Evolutionary conservation across 2,329 filamentous ascomycete species (phyloP), one percentile per base, ranked within the genome.

Genomic region (Davidsoniella eucalypti): DNA sequence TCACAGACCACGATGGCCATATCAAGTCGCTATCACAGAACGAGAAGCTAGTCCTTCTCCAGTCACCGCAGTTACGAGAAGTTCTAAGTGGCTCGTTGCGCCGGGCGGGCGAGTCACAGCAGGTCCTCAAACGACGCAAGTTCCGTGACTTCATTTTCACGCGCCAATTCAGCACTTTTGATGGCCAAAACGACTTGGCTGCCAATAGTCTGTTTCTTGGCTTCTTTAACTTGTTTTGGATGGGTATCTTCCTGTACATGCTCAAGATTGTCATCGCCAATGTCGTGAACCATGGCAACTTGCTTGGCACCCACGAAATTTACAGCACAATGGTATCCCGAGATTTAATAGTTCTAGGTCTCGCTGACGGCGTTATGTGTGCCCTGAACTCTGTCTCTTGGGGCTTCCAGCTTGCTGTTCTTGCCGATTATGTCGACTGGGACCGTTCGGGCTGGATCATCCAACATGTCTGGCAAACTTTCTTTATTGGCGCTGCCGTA

Each of bases 171-270:
- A 84, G 81, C 5, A 72, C 80, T 0, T 87, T 88, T 61, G 84
- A 88, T 61, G 71, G 80, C 9, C 78, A 84, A 55, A 87, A 87
- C 58, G 69, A 72, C 4, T 66, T 67, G 1, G 74, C 76, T 2
- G 71, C 74, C 3, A 77, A 80, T 44, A 85, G 78, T 40, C 79
- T 80, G 0, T 88, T 87, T 57, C 77, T 83, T 60, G 84, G 84
- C 26, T 88, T 88, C 65, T 87, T 84, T 58, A 84, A 80, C 0
- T 67, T 90, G 0, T 87, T 87, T 61, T 88, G 84, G 83, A 72
- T 87, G 44, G 71, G 72, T 7, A 77, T 86, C 54, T 71, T 73
- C 5, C 61, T 87, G 41, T 72, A 82, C 56, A 73, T 87, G 52
- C 58, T 82, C 33, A 78, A 78, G 59, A 77, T 84, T 44, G 80